Conservation (phyloP, 805 yeast species). For the Torulaspora franciscae region DNA sequence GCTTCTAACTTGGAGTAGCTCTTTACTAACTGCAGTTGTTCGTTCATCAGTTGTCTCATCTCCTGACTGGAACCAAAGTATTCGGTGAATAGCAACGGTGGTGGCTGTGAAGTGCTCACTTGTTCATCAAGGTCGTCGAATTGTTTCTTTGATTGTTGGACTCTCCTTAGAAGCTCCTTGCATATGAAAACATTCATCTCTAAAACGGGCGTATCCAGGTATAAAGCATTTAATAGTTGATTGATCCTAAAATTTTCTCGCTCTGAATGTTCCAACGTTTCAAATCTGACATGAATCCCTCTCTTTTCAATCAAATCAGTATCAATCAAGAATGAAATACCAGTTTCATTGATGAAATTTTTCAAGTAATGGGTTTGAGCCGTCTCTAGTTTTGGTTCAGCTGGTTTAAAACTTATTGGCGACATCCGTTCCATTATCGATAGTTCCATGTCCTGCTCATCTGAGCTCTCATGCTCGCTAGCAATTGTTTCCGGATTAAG, state of each 20-base stretch:
- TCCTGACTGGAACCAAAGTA: constrained; percentile 41
- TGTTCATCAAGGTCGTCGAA: constrained; percentile 48
- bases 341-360: constrained; percentile 20
- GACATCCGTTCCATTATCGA: constrained; percentile 29
- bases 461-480: background rate
- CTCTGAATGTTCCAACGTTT: constrained; percentile 2
- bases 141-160: constrained; percentile 44
- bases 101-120: constrained; percentile 45
- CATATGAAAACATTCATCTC: constrained; percentile 52
- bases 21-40: constrained; percentile 48
- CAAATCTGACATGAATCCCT: constrained; percentile 11
- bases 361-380: constrained; percentile 13
- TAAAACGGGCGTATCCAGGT: constrained; percentile 29
- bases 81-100: constrained; percentile 48
- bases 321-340: constrained; percentile 20
- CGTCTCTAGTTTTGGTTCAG: constrained; percentile 1
- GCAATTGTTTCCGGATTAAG: background rate
- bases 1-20: constrained; percentile 51
- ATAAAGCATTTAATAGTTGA: constrained; percentile 18
- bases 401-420: constrained; percentile 20
- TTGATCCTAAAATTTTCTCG: constrained; percentile 10
- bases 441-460: constrained; percentile 20
- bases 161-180: constrained; percentile 48
- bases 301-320: constrained; percentile 11
- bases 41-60: constrained; percentile 40